Percentiles rank a stretch among this genome's conserved stretches.
Evolutionary conservation across 2,329 filamentous ascomycete genomes (phyloP).

Genomic region (Zalaria sp.): DNA sequence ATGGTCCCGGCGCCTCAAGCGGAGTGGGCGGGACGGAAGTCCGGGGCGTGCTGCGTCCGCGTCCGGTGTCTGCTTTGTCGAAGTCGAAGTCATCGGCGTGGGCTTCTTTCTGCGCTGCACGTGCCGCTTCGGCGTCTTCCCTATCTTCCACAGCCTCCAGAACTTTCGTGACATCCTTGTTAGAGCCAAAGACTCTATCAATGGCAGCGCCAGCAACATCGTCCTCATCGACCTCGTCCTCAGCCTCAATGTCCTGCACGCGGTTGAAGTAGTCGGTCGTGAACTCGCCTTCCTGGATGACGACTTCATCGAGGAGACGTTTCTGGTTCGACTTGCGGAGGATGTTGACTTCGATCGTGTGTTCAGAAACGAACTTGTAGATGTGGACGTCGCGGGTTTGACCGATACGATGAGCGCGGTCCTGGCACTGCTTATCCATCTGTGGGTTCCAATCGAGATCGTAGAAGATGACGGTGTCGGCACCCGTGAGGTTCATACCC

Average conservation of each 20-base stretch:
- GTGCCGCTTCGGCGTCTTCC: conserved; percentile 81
- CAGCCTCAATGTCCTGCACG: conserved; percentile 51
- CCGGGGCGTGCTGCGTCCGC: conserved; percentile 23
- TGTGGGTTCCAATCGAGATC: conserved; percentile 99
- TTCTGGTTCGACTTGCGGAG: conserved; percentile 94
- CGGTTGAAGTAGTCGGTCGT: conserved; percentile 93
- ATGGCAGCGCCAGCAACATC: conserved; percentile 70
- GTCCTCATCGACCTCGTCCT: conserved; percentile 38
- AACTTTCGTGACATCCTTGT: conserved; percentile 51
- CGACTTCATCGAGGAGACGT: conserved; percentile 91
- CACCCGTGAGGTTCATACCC: conserved; percentile 91
- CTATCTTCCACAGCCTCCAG: conserved; percentile 85
- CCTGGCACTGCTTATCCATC: conserved; percentile 99
- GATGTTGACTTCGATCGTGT: conserved; percentile 94
- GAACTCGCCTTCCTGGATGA: conserved; percentile 96
- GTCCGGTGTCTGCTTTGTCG: conserved; percentile 45
- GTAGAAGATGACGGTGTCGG: conserved; percentile 97
- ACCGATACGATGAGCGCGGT: conserved; percentile 90
- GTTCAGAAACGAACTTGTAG: conserved; percentile 50
- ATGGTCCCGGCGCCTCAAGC: neutral
- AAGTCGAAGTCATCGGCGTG: conserved; percentile 79
- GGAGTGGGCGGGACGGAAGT: conserved; percentile 24
- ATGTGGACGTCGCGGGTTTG: conserved; percentile 97
- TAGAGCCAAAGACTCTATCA: conserved; percentile 65
- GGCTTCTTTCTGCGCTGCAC: conserved; percentile 73